phyloP scores from a whole-genome alignment of 257 asterid species.

The Paraleonurus japonicus region DNA sequence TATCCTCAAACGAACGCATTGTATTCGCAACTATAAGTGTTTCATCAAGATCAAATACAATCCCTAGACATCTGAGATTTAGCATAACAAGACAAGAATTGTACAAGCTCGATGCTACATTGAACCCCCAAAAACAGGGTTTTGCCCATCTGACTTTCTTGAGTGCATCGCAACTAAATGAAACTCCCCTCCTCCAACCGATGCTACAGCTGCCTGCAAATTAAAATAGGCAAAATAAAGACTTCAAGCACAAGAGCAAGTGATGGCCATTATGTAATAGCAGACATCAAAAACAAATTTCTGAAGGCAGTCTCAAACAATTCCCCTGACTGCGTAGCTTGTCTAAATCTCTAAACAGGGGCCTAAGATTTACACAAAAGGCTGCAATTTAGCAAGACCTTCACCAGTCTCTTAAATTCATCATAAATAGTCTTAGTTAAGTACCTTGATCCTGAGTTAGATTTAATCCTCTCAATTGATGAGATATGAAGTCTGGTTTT shows the following conservation, averaged over 20 bases:
- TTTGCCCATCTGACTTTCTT: conserved; percentile 53
- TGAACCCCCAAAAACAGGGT: conserved; percentile 89
- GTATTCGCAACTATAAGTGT: conserved; percentile 95
- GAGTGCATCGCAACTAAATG: conserved; percentile 97
- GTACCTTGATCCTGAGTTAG: neutral
- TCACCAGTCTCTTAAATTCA: neutral
- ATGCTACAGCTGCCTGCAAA: conserved; percentile 74
- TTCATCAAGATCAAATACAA: conserved; percentile 97
- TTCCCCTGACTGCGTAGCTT: neutral
- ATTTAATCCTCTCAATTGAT: conserved; percentile 4
- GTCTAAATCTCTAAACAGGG: neutral
- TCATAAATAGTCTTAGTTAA: neutral
- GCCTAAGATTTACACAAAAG: neutral
- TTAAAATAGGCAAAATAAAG: conserved; percentile 1
- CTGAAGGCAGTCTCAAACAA: neutral
- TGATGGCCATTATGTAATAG: neutral
- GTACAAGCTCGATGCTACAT: conserved; percentile 62
- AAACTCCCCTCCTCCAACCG: conserved; percentile 67
- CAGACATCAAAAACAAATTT: neutral
- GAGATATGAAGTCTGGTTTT: neutral
- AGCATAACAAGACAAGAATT: conserved; percentile 83
- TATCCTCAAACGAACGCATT: conserved; percentile 94
- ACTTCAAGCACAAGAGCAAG: neutral
- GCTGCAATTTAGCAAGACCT: neutral
- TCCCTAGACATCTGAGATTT: conserved; percentile 93